Conservation (phyloP, 208 protist species). For the Naegleria lovaniensis region DNA sequence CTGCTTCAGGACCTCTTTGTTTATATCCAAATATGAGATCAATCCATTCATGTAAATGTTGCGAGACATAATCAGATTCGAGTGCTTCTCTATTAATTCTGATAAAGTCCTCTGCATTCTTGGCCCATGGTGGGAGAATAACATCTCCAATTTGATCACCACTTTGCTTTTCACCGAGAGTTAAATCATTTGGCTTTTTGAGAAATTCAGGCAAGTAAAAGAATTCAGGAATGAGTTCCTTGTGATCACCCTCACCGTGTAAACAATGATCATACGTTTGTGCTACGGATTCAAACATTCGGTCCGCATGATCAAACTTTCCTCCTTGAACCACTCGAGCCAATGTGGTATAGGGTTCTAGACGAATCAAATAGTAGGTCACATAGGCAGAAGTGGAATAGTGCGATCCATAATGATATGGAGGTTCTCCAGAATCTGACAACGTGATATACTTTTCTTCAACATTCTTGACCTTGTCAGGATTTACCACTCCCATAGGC, state of each 20-base stretch:
- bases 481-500: conserved; percentile 77
- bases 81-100: conserved; percentile 85
- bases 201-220: conserved; percentile 92
- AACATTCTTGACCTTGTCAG: not conserved
- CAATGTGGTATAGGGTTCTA: conserved; percentile 73
- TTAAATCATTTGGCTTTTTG: conserved; percentile 72
- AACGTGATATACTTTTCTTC: not conserved
- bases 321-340: conserved; percentile 40
- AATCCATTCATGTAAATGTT: conserved; percentile 94
- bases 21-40: conserved; percentile 98
- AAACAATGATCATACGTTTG: conserved; percentile 36
- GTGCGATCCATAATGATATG: conserved; percentile 75
- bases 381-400: conserved; percentile 65
- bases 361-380: conserved; percentile 64
- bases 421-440: not conserved
- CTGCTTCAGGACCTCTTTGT: conserved; percentile 87
- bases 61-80: conserved; percentile 90
- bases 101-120: conserved; percentile 67
- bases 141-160: conserved; percentile 72
- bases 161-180: conserved; percentile 80
- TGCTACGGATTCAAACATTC: conserved; percentile 61
- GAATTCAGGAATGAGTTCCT: conserved; percentile 94
- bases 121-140: conserved; percentile 84
- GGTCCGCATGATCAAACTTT: conserved; percentile 51
- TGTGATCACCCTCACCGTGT: not conserved